These are phyloP conservation scores for Saccharomyces hybrid DNA, from an alignment of 1,139 yeast genomes.

Conservation along the genomic window DNA sequence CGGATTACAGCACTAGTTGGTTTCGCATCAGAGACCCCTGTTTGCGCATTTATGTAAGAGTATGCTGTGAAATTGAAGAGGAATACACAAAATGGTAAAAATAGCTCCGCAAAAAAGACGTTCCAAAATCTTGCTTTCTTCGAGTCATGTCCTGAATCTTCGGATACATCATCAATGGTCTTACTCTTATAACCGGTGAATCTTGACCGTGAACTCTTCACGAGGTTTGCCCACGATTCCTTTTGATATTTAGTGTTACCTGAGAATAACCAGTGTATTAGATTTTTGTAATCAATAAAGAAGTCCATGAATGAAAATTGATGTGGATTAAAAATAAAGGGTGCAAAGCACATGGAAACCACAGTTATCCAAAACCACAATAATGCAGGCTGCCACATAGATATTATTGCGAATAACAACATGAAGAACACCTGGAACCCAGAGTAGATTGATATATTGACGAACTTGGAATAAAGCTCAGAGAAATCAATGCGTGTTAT, in stretches of 20 bases:
- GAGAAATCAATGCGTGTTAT: conserved; percentile 58
- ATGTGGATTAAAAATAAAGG: conserved; percentile 79
- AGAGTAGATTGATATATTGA: conserved; percentile 54
- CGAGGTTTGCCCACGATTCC: conserved; percentile 56
- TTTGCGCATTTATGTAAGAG: conserved; percentile 63
- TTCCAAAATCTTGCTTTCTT: conserved; percentile 43
- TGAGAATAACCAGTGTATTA: conserved; percentile 58
- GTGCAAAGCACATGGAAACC: conserved; percentile 65
- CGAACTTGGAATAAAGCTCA: conserved; percentile 55
- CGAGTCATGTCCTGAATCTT: conserved; percentile 26
- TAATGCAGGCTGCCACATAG: conserved; percentile 71
- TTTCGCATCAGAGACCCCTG: conserved; percentile 44
- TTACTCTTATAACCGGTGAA: conserved; percentile 60
- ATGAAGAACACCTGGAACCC: conserved; percentile 54
- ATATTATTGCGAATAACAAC: conserved; percentile 53
- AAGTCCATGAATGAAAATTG: conserved; percentile 67
- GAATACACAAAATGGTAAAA: conserved; percentile 42
- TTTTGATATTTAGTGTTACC: conserved; percentile 49
- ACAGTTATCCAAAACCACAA: conserved; percentile 82
- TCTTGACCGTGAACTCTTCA: conserved; percentile 47
- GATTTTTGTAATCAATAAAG: conserved; percentile 62
- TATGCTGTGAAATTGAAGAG: conserved; percentile 50
- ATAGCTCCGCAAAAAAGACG: conserved; percentile 45
- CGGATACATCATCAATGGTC: conserved; percentile 32
- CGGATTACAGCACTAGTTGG: conserved; percentile 50